Evolutionary conservation across 345 rosid genomes (phyloP), one percentile per base, ranked within the genome.

Genomic region (Heritiera fomes): DNA sequence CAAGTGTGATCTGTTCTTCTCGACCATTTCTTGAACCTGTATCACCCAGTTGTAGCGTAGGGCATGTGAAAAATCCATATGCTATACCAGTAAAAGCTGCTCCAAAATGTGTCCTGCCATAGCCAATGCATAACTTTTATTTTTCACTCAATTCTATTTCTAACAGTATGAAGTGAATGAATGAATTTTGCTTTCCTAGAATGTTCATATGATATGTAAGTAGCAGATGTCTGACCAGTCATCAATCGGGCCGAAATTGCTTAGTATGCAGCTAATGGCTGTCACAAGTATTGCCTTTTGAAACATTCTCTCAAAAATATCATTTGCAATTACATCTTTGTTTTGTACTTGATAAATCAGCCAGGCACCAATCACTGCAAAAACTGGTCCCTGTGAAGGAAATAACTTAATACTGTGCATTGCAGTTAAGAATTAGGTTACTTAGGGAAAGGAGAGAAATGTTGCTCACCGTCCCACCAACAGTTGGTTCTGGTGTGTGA

Each of bases 321-420:
- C 90, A 75, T 84, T 88, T 53, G 83, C 71, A 30, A 80, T 79
- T 63, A 85, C 83, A 75, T 80, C 92, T 77, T 86, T 91, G 88
- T 89, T 90, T 78, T 90, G 98, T 68, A 38, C 41, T 73, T 93
- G 95, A 79, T 89, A 90, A 1, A 90, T 86, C 4, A 93, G 91
- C 97, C 98, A 93, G 46, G 98, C 97, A 80, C 98, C 98, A 62
- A 95, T 91, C 78, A 95, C 69, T 5, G 92, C 91, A 81, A 93
- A 94, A 68, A 89, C 83, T 49, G 98, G 97, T 71, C 94, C 97
- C 98, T 92, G 86, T 73, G 50, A 7, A 68, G 15, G 11, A 43
- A 30, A 61, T 61, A 61, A 4, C 58, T 32, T 65, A 14, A 40
- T 65, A 7, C 43, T 3, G 2, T 23, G 14, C 14, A 30, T 9